These are phyloP conservation scores for Allium cepa DNA, from an alignment of 106 monocot genomes.

Conservation along the genomic window DNA sequence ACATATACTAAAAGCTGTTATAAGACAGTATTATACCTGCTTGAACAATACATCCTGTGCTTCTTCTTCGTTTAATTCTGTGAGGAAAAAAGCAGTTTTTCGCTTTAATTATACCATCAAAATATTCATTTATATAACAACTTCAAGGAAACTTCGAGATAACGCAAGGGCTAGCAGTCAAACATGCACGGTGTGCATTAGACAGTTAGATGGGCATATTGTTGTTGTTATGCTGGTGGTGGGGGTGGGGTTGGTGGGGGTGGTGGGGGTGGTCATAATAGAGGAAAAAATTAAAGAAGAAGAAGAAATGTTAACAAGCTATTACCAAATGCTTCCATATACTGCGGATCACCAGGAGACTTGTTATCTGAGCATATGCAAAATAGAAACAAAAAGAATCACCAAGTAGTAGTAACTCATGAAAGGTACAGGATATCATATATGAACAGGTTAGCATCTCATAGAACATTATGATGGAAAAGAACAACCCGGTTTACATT, in stretches of 20 bases:
- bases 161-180: background rate
- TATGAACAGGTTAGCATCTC: background rate
- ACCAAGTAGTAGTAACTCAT: background rate
- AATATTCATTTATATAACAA: background rate
- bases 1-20: no score
- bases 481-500: background rate
- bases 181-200: background rate
- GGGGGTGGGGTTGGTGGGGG: background rate
- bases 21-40: slow-evolving; percentile 22
- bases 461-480: background rate
- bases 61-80: slow-evolving; percentile 56
- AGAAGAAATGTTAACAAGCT: background rate
- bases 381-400: slow-evolving; percentile 4
- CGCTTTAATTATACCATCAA: background rate
- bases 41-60: slow-evolving; percentile 60
- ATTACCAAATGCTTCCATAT: slow-evolving; percentile 82
- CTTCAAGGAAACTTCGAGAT: background rate
- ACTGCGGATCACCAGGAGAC: slow-evolving; percentile 64
- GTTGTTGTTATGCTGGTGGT: background rate
- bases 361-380: slow-evolving; percentile 54
- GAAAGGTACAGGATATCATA: background rate
- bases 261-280: background rate
- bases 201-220: background rate
- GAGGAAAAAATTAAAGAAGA: background rate
- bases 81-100: slow-evolving; percentile 8